A percentile compares a stretch with the other conserved stretches of the same genome.
phyloP scores from a whole-genome alignment of 2,329 filamentous ascomycete genomes.

The Botrytis cinerea region DNA sequence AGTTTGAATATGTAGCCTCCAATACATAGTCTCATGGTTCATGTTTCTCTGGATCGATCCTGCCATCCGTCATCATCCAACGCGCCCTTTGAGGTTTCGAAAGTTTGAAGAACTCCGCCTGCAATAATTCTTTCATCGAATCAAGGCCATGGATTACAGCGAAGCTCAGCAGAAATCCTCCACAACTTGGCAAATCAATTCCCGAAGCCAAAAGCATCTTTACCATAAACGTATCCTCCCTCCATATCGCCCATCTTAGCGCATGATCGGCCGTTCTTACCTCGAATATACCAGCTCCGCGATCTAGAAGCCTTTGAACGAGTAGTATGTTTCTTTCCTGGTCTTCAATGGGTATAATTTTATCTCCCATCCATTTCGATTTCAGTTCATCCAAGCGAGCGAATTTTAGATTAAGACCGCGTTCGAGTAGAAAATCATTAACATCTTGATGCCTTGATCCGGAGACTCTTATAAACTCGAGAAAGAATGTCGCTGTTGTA shows the following conservation, averaged over 20 bases:
- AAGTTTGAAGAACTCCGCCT: not conserved
- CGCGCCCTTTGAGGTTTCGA: not conserved
- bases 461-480: rapidly evolving
- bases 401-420: not conserved
- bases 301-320: conserved; percentile 20
- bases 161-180: not conserved
- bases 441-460: not conserved
- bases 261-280: not conserved
- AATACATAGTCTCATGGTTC: not conserved
- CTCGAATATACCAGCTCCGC: not conserved
- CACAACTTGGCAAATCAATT: not conserved
- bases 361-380: not conserved
- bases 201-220: not conserved
- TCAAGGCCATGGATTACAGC: not conserved
- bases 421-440: conserved; percentile 14
- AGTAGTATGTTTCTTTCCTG: not conserved
- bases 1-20: not conserved
- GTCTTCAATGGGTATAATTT: not conserved
- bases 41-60: not conserved
- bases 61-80: not conserved
- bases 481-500: not conserved
- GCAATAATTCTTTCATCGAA: conserved; percentile 6
- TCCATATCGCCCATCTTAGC: not conserved
- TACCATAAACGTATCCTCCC: not conserved
- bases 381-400: not conserved